These are phyloP conservation scores for Coniferiporia sulphurascens DNA, from an alignment of 1,284 basidiomycete species.

Conservation along the genomic window DNA sequence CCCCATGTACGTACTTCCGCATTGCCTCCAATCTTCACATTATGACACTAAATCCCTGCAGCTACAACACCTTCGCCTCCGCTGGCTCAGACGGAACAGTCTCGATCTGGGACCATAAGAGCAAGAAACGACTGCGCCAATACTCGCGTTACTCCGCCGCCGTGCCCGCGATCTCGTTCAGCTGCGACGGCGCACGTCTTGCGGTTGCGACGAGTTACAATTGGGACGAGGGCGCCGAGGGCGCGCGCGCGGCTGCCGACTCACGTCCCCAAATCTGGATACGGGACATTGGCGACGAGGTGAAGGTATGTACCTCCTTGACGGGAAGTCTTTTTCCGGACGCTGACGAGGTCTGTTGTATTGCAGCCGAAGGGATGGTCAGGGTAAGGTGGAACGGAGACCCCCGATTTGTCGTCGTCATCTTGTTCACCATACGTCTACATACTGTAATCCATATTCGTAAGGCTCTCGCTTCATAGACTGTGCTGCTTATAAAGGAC, in stretches of 20 bases:
- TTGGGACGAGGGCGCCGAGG: constrained; percentile 81
- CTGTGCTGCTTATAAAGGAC: not conserved
- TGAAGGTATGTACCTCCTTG: constrained; percentile 41
- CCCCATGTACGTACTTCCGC: constrained; percentile 52
- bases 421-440: not conserved
- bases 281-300: constrained; percentile 42
- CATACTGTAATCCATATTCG: not conserved
- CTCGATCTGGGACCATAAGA: constrained; percentile 94
- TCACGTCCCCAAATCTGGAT: constrained; percentile 34
- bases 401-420: not conserved
- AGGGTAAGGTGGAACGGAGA: not conserved
- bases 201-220: constrained; percentile 83
- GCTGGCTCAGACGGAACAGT: constrained; percentile 90
- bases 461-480: not conserved
- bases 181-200: constrained; percentile 74
- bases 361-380: constrained; percentile 6
- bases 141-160: constrained; percentile 76
- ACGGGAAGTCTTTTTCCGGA: not conserved
- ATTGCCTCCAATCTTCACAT: not conserved
- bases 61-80: constrained; percentile 92
- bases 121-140: constrained; percentile 92
- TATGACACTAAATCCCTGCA: constrained; percentile 26
- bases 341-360: not conserved
- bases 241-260: constrained; percentile 35
- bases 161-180: constrained; percentile 76